These are phyloP conservation scores for Thielaviopsis punctulata DNA, from an alignment of 2,329 filamentous ascomycete genomes.

Conservation along the genomic window DNA sequence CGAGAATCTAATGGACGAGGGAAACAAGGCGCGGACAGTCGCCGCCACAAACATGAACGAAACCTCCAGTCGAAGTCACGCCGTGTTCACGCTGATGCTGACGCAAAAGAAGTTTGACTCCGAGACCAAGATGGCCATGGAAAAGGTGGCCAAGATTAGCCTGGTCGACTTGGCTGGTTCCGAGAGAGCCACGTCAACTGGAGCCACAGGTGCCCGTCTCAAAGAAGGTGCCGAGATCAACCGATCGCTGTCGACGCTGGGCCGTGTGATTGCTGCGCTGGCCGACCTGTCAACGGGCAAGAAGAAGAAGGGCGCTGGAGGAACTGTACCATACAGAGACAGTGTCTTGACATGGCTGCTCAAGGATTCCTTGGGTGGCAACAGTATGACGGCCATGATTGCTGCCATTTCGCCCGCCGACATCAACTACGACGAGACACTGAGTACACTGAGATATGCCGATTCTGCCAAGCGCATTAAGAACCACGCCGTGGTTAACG, in stretches of 20 bases:
- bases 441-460: constrained; percentile 88
- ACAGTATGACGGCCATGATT: constrained; percentile 99
- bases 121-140: constrained; percentile 91
- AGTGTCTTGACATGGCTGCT: constrained; percentile 90
- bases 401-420: constrained; percentile 95
- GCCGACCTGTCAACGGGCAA: constrained; percentile 79
- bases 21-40: constrained; percentile 95
- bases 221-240: constrained; percentile 99
- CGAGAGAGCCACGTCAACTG: constrained; percentile 90
- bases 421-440: constrained; percentile 96
- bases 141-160: constrained; percentile 96
- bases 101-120: constrained; percentile 83
- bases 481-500: constrained; percentile 98
- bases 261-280: constrained; percentile 89
- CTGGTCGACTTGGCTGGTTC: constrained; percentile 95
- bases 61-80: constrained; percentile 93
- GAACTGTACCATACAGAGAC: constrained; percentile 87
- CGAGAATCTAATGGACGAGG: constrained; percentile 96
- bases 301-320: constrained; percentile 58
- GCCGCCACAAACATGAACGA: constrained; percentile 99
- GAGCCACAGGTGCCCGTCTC: constrained; percentile 81
- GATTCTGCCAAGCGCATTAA: constrained; percentile 98
- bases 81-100: constrained; percentile 89
- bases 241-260: constrained; percentile 83
- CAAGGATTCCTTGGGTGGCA: constrained; percentile 92